Evolutionary conservation across 2,329 filamentous ascomycete genomes (phyloP).

Genomic region (Fusarium buharicum): DNA sequence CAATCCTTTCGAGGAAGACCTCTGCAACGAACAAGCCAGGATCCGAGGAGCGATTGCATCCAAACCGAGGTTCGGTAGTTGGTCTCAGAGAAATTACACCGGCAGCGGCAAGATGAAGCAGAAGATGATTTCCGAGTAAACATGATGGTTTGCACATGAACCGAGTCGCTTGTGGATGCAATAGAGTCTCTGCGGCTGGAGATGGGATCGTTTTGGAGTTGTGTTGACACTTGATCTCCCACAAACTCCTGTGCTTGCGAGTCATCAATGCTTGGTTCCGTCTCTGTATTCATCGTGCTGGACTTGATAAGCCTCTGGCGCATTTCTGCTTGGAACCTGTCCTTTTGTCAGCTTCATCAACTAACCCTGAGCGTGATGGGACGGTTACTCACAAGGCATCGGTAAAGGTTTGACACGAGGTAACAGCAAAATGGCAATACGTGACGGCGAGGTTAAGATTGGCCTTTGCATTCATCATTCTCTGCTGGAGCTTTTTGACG

Average conservation of each 20-base stretch:
- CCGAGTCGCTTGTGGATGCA: accelerated
- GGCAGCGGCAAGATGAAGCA: constrained; percentile 2
- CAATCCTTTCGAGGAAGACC: background rate
- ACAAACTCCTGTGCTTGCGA: background rate
- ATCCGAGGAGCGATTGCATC: constrained; percentile 14
- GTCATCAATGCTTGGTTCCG: accelerated
- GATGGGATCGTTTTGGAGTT: accelerated
- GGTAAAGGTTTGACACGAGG: background rate
- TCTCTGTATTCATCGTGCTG: background rate
- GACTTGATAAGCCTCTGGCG: background rate
- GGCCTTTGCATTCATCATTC: background rate
- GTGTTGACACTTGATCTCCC: too few species aligned
- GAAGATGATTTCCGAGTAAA: accelerated
- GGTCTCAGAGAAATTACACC: constrained; percentile 10
- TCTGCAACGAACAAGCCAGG: constrained; percentile 17
- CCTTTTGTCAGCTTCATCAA: background rate
- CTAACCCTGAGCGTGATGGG: accelerated
- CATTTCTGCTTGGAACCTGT: constrained; percentile 10
- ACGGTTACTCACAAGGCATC: background rate
- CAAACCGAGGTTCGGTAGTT: constrained; percentile 6
- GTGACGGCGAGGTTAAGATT: constrained; percentile 16
- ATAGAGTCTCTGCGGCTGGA: accelerated
- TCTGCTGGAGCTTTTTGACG: constrained; percentile 19
- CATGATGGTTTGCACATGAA: background rate
- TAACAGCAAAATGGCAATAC: too few species aligned